These are phyloP conservation scores for Lactarius deliciosus DNA, from an alignment of 768 basidiomycete genomes.

Conservation along the genomic window DNA sequence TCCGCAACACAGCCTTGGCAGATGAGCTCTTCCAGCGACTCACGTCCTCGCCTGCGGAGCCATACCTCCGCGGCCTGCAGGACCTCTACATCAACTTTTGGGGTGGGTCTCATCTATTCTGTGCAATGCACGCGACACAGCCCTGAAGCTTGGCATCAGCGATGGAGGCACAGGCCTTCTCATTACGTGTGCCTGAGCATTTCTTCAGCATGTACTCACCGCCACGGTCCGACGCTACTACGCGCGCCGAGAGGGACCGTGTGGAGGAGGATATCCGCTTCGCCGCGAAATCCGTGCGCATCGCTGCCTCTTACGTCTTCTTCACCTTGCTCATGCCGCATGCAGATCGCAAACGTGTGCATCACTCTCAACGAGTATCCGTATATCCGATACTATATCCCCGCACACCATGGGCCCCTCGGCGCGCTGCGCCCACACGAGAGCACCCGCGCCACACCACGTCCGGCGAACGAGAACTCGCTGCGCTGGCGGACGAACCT, in stretches of 20 bases:
- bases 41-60: conserved; percentile 72
- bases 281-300: conserved; percentile 61
- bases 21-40: conserved; percentile 77
- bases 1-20: conserved; percentile 55
- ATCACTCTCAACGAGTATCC: conserved; percentile 91
- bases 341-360: conserved; percentile 83
- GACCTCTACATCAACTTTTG: conserved; percentile 94
- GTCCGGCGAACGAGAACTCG: conserved; percentile 62
- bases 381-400: conserved; percentile 88
- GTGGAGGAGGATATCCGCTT: conserved; percentile 87
- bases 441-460: conserved; percentile 62
- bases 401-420: conserved; percentile 77
- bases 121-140: not conserved
- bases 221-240: conserved; percentile 66
- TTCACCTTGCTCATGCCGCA: conserved; percentile 5
- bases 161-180: conserved; percentile 83
- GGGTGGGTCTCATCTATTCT: conserved; percentile 52
- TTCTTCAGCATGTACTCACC: conserved; percentile 93
- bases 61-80: conserved; percentile 70
- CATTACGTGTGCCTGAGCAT: conserved; percentile 67
- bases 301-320: not conserved
- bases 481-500: conserved; percentile 80
- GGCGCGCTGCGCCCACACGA: conserved; percentile 74
- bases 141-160: conserved; percentile 46
- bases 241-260: conserved; percentile 65